These are phyloP conservation scores for Perkinsus marinus DNA, from an alignment of 169 alveolate species.

Conservation along the genomic window DNA sequence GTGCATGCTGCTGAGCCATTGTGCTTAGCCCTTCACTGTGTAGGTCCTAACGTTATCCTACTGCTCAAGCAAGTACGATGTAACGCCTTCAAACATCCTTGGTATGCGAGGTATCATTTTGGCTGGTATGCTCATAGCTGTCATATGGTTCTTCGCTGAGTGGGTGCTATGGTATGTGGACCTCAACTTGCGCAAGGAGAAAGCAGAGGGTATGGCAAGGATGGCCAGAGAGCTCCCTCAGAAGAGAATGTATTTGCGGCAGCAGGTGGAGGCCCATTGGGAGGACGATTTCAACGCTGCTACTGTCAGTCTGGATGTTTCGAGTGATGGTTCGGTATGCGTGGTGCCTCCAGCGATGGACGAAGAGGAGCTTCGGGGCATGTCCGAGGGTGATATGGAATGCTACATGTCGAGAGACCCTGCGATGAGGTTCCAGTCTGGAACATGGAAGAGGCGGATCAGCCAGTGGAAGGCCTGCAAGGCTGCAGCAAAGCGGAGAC, in stretches of 20 bases:
- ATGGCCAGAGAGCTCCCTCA: not conserved
- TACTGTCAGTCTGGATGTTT: not conserved
- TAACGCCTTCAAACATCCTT: not conserved
- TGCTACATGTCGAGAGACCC: not conserved
- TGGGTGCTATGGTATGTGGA: not conserved
- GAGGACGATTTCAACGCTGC: not conserved
- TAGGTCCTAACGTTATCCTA: not conserved
- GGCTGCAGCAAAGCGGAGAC: not conserved
- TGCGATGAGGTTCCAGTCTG: not conserved
- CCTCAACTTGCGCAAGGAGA: not conserved
- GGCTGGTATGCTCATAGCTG: not conserved
- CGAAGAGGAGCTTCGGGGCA: not conserved
- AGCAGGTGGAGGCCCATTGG: not conserved
- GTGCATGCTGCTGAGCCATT: not conserved
- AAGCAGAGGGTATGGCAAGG: not conserved
- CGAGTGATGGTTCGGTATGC: not conserved
- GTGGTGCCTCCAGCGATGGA: not conserved
- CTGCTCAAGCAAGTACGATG: not conserved
- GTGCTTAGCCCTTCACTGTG: not conserved
- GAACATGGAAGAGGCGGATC: not conserved
- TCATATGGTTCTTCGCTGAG: not conserved
- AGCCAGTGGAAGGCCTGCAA: not conserved
- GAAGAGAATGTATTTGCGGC: not conserved
- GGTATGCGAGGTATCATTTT: not conserved
- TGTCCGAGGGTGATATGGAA: not conserved